Base-by-base conservation (phyloP, 345 rosid genomes). In the Aegle marmelos region DNA sequence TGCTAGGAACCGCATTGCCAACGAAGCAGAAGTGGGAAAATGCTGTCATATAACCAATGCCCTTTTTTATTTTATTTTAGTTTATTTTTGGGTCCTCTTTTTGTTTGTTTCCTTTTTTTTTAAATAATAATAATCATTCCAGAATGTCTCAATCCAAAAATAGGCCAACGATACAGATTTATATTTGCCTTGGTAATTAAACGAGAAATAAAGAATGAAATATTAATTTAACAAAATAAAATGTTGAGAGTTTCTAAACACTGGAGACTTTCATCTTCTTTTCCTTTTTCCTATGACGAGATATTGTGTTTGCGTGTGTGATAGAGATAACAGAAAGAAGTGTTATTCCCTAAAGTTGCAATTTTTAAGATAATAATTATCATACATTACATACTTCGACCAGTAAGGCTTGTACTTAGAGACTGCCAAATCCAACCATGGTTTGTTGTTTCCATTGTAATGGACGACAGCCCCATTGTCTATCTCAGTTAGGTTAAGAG, bases 371-470 rank as follows among this genome's bases (percentile, higher is more conserved):
- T 94, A 94, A 9, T 89, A 91, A 82, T 91, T 94, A 82, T 90
- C 91, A 71, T 58, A 87, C 89, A 82, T 76, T 4, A 96, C 92
- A 73, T 92, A 88, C 85, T 81, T 94, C 59, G 98, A 90, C 98
- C 99, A 96, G 83, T 90, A 96, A 6, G 90, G 28, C 82, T 82
- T 90, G 91, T 96, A 96, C 88, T 94, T 96, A 81, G 91, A 76
- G 22, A 92, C 78, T 7, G 99, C 98, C 88, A 96, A 83, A 67
- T 92, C 91, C 86, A 96, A 87, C 99, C 98, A 96, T 25, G 98
- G 99, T 90, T 94, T 96, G 89, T 90, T 88, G 87, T 94, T 96
- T 68, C 99, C 98, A 48, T 96, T 94, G 92, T 94, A 96, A 82
- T 96, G 98, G 78, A 96, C 87, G 6, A 94, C 98, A 5, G 93